Evolutionary conservation across 1,139 yeast genomes (phyloP), one percentile per base, ranked within the genome.

Genomic region (Yamadazyma blattariae): DNA sequence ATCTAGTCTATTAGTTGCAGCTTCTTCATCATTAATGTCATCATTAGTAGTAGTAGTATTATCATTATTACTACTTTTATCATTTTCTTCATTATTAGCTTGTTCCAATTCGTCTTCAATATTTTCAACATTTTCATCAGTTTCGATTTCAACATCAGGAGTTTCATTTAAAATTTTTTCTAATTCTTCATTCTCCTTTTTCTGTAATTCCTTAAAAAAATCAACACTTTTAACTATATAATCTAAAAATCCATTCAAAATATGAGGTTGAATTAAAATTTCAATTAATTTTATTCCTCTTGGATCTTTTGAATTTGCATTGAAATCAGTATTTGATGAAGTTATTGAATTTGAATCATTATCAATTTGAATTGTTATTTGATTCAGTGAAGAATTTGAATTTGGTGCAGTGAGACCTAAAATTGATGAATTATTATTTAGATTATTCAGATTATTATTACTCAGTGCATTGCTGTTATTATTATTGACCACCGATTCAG

Each of bases 211-310:
- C 34, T 67, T 54, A 44, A 64, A 70, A 40, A 62, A 67, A 20
- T 58, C 67, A 18, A 70, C 74, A 45, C 74, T 65, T 16, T 46
- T 39, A 21, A 54, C 61, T 7, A 66, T 43, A 41, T 58, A 57
- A 30, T 67, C 72, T 27, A 66, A 50, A 23, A 70, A 57, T 3
- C 74, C 75, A 34, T 53, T 57, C 34, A 71, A 52, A 15, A 71
- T 60, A 40, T 70, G 75, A 14, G 76, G 75, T 43, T 70, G 76
- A 34, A 69, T 55, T 27, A 71, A 51, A 22, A 71, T 48, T 41
- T 71, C 77, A 29, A 71, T 42, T 29, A 71, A 53, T 43, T 68
- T 69, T 27, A 62, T 61, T 5, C 70, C 70, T 24, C 70, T 55
- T 10, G 65, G 55, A 37, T 68, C 72, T 40, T 66, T 67, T 30